Conservation (phyloP, 495 filamentous ascomycete genomes). For the Acidiella bohemica region DNA sequence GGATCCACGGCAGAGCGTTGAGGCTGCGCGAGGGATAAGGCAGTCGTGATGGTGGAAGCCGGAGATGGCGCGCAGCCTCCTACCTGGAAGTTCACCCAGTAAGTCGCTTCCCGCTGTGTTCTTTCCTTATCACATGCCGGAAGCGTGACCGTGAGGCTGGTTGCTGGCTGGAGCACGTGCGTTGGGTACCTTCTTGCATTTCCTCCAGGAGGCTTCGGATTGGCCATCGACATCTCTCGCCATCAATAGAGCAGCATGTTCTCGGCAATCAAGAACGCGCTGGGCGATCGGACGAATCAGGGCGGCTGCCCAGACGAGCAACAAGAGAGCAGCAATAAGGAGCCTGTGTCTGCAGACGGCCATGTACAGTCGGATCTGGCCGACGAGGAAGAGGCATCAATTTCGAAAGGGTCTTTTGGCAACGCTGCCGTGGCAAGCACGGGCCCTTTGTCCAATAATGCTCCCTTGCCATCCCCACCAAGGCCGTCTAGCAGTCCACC, state of each 20-base stretch:
- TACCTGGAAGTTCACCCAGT: slow-evolving; percentile 99
- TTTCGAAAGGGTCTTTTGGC: too few relatives aligned
- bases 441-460: too few relatives aligned
- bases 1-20: too few relatives aligned
- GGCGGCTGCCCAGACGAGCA: neutral
- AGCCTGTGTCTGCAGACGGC: neutral
- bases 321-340: neutral
- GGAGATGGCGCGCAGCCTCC: slow-evolving; percentile 72
- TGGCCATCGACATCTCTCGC: neutral
- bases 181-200: too few relatives aligned
- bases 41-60: slow-evolving; percentile 73
- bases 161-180: neutral
- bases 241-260: slow-evolving; percentile 14
- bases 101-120: slow-evolving; percentile 36
- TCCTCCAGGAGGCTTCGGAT: too few relatives aligned
- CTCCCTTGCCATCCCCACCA: too few relatives aligned
- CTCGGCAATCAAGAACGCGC: slow-evolving; percentile 3
- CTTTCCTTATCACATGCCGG: slow-evolving; percentile 1
- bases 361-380: neutral
- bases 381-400: neutral
- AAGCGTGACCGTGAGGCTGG: too few relatives aligned
- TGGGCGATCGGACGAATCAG: slow-evolving; percentile 13
- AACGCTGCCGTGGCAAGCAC: too few relatives aligned
- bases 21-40: slow-evolving; percentile 14
- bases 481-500: too few relatives aligned